A percentile compares a stretch with the other conserved stretches of the same genome.
phyloP scores from a whole-genome alignment of 1,284 basidiomycete genomes.

The Rhizoctonia solani region DNA sequence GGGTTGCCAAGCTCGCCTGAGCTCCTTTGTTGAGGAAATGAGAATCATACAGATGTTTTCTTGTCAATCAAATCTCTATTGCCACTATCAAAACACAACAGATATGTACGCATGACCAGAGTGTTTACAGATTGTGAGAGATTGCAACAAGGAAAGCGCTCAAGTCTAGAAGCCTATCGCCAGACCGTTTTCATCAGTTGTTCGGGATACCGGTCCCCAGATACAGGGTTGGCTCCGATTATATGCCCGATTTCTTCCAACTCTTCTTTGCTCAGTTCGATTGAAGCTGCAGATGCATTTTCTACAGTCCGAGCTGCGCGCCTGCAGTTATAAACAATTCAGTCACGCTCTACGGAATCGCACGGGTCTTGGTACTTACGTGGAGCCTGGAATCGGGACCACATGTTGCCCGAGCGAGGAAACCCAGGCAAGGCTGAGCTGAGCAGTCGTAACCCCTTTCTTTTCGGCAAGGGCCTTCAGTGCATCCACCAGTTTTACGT shows the following conservation, averaged over 20 bases:
- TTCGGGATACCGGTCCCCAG: slow-evolving; percentile 13
- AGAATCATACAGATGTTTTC: no score
- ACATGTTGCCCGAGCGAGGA: slow-evolving; percentile 52
- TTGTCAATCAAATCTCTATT: no score
- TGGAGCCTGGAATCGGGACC: slow-evolving; percentile 61
- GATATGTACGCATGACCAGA: no score
- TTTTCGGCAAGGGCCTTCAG: slow-evolving; percentile 50
- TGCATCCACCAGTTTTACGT: slow-evolving; percentile 59
- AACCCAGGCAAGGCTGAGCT: slow-evolving; percentile 68
- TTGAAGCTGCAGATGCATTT: slow-evolving; percentile 29
- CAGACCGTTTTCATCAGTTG: slow-evolving; percentile 1
- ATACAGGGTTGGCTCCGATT: slow-evolving; percentile 19
- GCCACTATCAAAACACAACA: no score
- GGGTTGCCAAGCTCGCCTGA: no score
- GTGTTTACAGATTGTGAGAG: no score
- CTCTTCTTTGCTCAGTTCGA: slow-evolving; percentile 23
- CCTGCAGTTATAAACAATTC: neutral
- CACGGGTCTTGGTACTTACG: neutral
- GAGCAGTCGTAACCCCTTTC: slow-evolving; percentile 58
- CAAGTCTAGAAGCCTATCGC: neutral
- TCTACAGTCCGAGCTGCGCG: slow-evolving; percentile 24
- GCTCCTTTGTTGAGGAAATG: no score
- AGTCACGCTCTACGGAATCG: neutral
- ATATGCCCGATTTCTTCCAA: slow-evolving; percentile 17
- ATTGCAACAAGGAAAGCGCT: no score